Conservation (phyloP, 192 early-diverging fungal species). For the Backusella psychrophila region DNA sequence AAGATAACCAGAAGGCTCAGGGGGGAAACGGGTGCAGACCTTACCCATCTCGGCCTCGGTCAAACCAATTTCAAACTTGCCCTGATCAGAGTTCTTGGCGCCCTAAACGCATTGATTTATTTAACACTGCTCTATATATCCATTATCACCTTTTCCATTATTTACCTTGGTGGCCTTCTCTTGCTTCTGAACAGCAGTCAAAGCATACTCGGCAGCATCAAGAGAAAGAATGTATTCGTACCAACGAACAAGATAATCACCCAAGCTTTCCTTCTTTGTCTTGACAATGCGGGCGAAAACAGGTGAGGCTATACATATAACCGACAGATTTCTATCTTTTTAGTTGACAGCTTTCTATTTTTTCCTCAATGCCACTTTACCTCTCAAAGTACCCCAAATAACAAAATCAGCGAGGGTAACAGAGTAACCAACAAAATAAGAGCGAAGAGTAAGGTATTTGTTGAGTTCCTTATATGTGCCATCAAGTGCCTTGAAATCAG, state of each 20-base stretch:
- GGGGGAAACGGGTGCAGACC: conserved; percentile 98
- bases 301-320: conserved; percentile 49
- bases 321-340: neutral
- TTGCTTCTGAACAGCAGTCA: conserved; percentile 44
- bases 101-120: conserved; percentile 17
- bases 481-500: conserved; percentile 73
- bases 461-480: conserved; percentile 69
- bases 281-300: conserved; percentile 83
- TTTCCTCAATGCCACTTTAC: conserved; percentile 22
- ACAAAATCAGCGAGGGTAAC: conserved; percentile 79
- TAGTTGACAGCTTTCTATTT: too few species aligned
- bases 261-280: conserved; percentile 62
- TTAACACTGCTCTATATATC: neutral
- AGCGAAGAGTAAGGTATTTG: conserved; percentile 79
- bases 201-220: conserved; percentile 48
- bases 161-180: conserved; percentile 48
- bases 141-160: neutral
- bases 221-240: conserved; percentile 68
- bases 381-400: conserved; percentile 84
- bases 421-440: conserved; percentile 77
- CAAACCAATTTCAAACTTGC: conserved; percentile 91
- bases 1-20: conserved; percentile 97
- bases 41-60: conserved; percentile 76
- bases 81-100: conserved; percentile 69
- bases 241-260: conserved; percentile 79